Evolutionary conservation across 2,329 filamentous ascomycete genomes (phyloP), one percentile per base, ranked within the genome.

Genomic region (Ceratocystis albifundus): DNA sequence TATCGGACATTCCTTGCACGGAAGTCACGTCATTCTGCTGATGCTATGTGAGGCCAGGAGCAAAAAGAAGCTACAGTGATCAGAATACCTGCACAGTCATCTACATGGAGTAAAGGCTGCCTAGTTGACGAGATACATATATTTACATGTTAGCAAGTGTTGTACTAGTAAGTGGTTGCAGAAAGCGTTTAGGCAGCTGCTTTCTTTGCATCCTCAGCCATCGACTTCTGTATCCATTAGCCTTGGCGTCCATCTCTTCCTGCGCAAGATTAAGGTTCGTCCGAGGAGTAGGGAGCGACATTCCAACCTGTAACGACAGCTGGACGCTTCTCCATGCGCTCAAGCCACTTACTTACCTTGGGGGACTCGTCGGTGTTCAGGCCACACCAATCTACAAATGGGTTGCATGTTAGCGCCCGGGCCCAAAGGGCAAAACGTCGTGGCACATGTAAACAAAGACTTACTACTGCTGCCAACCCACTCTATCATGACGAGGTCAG

Each of bases 401-500:
- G 30, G 36, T 66, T 68, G 64, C n/a, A 30, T 53, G 55, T 50
- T 25, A 30, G 50, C 4, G 22, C 48, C 12, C 12, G 1, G 20
- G 46, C 46, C 36, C 15, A 48, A 25, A 12, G 48, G 22, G 20
- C 15, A 57, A 10, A 30, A 20, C 22, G 30, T 50, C 6, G 71
- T 74, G 5, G 7, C 12, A n/a, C 3, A 22, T n/a, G 15, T 30
- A 12, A 25, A 62, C 46, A 50, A 22, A 44, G 3, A 76, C 77
- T 69, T 73, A 83, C 81, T 74, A 45, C 77, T 74, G 15, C 74
- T 65, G 3, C 84, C 79, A 3, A 93, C 80, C 90, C 90, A 95
- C 30, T 89, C 89, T 82, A 87, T 91, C 74, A 84, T 84, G 53
- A 89, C 80, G 68, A 96, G 88, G 74, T 96, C 91, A 1, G 89